phyloP scores from a whole-genome alignment of 148 eudicot species.

The Camellia lanceoleosa region DNA sequence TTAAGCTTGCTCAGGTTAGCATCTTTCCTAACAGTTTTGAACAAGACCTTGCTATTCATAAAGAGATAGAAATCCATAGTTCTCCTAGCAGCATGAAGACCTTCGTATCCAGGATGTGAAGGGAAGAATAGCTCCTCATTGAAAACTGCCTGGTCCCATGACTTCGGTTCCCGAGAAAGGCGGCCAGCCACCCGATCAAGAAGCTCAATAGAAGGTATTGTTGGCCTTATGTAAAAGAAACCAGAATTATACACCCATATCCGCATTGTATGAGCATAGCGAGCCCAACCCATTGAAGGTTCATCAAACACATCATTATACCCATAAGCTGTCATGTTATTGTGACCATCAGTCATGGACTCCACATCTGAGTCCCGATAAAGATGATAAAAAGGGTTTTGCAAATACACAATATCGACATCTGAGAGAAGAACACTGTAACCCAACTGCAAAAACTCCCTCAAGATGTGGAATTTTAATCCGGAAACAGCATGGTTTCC shows the following conservation, averaged over 20 bases:
- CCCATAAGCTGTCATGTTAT: constrained; percentile 77
- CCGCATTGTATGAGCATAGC: constrained; percentile 91
- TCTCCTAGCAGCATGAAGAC: constrained; percentile 78
- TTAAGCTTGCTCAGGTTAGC: constrained; percentile 52
- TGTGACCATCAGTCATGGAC: constrained; percentile 86
- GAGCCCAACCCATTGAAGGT: constrained; percentile 92
- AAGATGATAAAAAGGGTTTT: constrained; percentile 77
- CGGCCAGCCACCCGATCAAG: constrained; percentile 71
- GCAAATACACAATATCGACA: constrained; percentile 80
- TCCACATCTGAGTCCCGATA: constrained; percentile 83
- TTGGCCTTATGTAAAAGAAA: constrained; percentile 78
- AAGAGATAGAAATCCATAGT: constrained; percentile 76
- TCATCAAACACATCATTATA: constrained; percentile 80
- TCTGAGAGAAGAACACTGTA: constrained; percentile 82
- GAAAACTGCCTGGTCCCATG: constrained; percentile 92
- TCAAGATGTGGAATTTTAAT: constrained; percentile 72
- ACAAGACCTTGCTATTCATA: constrained; percentile 84
- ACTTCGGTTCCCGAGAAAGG: constrained; percentile 42
- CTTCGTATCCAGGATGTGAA: constrained; percentile 76
- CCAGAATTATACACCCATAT: constrained; percentile 94
- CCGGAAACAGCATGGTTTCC: constrained; percentile 86
- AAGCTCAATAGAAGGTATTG: constrained; percentile 77
- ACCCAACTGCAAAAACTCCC: constrained; percentile 85
- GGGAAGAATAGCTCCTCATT: constrained; percentile 74
- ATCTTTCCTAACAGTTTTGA: constrained; percentile 76